Evolutionary conservation across 2,329 filamentous ascomycete species (phyloP), one percentile per base, ranked within the genome.

Genomic region (Dryadomyces sulphureus): DNA sequence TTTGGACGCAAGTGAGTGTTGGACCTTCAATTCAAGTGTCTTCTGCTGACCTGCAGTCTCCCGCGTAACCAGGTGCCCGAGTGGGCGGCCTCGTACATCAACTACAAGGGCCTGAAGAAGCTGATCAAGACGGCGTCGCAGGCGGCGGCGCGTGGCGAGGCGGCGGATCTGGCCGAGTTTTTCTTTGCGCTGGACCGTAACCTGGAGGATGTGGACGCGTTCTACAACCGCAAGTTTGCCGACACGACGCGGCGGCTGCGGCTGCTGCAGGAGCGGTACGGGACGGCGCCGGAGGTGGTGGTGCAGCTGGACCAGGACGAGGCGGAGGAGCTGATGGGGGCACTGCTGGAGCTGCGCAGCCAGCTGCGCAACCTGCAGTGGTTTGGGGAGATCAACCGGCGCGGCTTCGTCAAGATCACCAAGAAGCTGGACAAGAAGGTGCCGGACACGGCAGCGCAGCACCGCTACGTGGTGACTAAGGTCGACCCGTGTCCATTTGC

Each of bases 371-470:
- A 96, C 57, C 69, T 98, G 45, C 85, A 94, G 62, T 96, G 89
- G 89, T 98, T 96, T 60, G 90, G 89, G 43, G 90, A 96, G 65
- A 90, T 96, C 57, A 98, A 98, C 62, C 78, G 89, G 45, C 75
- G 86, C 52, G 92, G 92, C 2, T 98, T 98, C 58, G 78, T 93
- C 61, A 98, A 98, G 67, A 98, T 98, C 62, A 94, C 92, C 44
- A 98, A 98, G 69, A 98, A 98, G 65, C 69, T 95, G 40, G 92
- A 98, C 65, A 98, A 98, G 67, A 95, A 94, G 66, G 77, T 95
- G 3, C 73, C 82, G 1, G 73, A 77, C 40, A 77, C 79, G 4
- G 75, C 80, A 43, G 81, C 85, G 0, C 89, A 95, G 66, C 80
- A 85, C 59, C 77, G 80, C 48, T 98, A 96, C 58, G 72, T 98